Evolutionary conservation across 331 rosid species (phyloP).

Genomic region (Quercus phellos): DNA sequence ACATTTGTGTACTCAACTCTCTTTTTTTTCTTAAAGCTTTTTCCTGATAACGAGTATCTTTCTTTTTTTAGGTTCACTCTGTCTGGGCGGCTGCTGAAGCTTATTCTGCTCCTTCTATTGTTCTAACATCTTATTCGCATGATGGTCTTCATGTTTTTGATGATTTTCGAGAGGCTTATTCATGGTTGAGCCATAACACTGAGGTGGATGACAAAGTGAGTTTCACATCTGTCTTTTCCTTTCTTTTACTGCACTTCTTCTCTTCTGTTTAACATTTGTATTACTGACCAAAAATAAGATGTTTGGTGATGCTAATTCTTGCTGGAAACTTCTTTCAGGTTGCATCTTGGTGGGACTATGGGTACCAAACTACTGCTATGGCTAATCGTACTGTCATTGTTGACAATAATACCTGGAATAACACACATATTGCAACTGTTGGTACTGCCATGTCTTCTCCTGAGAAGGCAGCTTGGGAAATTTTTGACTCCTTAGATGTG

Average conservation of each 20-base stretch:
- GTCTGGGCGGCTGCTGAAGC: slow-evolving; percentile 99
- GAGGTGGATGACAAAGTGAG: slow-evolving; percentile 96
- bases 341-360: slow-evolving; percentile 99
- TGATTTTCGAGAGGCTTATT: slow-evolving; percentile 98
- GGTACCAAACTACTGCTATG: slow-evolving; percentile 99
- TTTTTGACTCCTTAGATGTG: slow-evolving; percentile 91
- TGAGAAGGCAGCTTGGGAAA: slow-evolving; percentile 99
- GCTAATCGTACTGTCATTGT: slow-evolving; percentile 99
- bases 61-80: slow-evolving; percentile 70
- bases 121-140: slow-evolving; percentile 74
- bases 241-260: background rate
- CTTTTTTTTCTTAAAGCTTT: background rate
- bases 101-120: slow-evolving; percentile 98
- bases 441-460: slow-evolving; percentile 99
- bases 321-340: slow-evolving; percentile 50
- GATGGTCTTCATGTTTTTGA: slow-evolving; percentile 98
- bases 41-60: slow-evolving; percentile 10
- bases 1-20: background rate
- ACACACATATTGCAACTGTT: slow-evolving; percentile 98
- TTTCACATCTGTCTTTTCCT: background rate
- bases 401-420: slow-evolving; percentile 99
- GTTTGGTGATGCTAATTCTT: slow-evolving; percentile 8
- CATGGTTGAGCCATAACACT: slow-evolving; percentile 98
- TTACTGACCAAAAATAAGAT: background rate
- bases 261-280: background rate